Percentiles rank a stretch among this genome's conserved stretches.
Conservation (phyloP, 306 rosid species). For the Castanospermum australe region DNA sequence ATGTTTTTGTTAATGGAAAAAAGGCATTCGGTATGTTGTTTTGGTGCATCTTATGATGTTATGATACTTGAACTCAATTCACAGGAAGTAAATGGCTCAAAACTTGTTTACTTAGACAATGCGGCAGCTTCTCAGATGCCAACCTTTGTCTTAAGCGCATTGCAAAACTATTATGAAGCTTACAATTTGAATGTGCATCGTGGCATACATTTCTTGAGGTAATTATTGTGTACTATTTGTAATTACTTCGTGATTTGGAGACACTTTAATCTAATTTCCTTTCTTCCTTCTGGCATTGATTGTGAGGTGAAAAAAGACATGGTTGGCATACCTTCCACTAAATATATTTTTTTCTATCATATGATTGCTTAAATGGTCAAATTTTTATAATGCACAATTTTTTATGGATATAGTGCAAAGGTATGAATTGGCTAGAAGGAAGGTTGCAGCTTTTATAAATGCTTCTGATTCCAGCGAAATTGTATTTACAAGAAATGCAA, state of each 20-base stretch:
- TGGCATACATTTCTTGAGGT: constrained; percentile 93
- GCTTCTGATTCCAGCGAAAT: constrained; percentile 77
- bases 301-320: not conserved
- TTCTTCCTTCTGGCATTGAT: not conserved
- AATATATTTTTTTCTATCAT: too few relatives aligned
- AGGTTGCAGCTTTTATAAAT: constrained; percentile 81
- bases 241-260: constrained; percentile 5
- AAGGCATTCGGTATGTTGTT: constrained; percentile 13
- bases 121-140: constrained; percentile 98
- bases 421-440: constrained; percentile 91
- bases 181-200: constrained; percentile 95
- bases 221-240: not conserved
- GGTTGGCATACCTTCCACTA: not conserved
- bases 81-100: constrained; percentile 92
- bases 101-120: constrained; percentile 89
- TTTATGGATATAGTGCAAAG: constrained; percentile 59
- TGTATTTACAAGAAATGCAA: constrained; percentile 83
- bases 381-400: constrained; percentile 17
- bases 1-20: not conserved
- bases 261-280: not conserved
- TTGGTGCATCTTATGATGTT: not conserved
- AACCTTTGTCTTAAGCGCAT: constrained; percentile 54
- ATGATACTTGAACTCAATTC: constrained; percentile 28
- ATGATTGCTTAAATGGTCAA: not conserved
- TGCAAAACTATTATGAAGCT: constrained; percentile 76